Evolutionary conservation across 257 asterid species (phyloP), one percentile per base, ranked within the genome.

Genomic region (Primulina tabacum): DNA sequence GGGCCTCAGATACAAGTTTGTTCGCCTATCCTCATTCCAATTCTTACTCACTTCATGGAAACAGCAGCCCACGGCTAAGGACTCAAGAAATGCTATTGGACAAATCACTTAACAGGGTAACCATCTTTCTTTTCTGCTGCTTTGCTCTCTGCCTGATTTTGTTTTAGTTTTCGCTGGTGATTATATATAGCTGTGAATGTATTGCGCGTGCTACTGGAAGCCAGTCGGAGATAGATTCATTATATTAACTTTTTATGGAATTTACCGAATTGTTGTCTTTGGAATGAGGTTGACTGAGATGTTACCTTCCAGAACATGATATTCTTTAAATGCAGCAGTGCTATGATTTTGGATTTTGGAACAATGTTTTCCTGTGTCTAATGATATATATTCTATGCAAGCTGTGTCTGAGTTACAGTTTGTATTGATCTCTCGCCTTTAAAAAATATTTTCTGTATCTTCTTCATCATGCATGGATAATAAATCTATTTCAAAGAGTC

Each of bases 21-120:
- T 79, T 85, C 70, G 76, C 95, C 17, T 78, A 86, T 72, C 82
- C 86, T 12, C 56, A 86, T 81, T 70, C 87, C 0, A 87, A 80
- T 68, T 78, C 91, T 17, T 82, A 77, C 79, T 82, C 80, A 16
- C 78, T 77, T 12, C 55, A 63, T 0, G 84, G 78, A 70, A 81
- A 76, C 26, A 85, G 86, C n/a, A 80, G 84, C 83, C 95, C 92
- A 1, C 80, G 96, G 71, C 64, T 88, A 81, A 84, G 95, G 80
- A 88, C 95, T 84, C 95, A 87, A 56, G 95, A 87, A 69, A 72
- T 85, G 76, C 89, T 85, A 82, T 62, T 82, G 73, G 96, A 86
- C 30, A 92, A 82, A 82, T 88, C 96, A 32, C 92, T 92, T 1
- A 77, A 88, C 84, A 83, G 96, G 75, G 76, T 89, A 34, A 80